A percentile compares a stretch with the other conserved stretches of the same genome.
Conservation (phyloP, 2,329 filamentous ascomycete species). For the Microcyclosporella mali region DNA sequence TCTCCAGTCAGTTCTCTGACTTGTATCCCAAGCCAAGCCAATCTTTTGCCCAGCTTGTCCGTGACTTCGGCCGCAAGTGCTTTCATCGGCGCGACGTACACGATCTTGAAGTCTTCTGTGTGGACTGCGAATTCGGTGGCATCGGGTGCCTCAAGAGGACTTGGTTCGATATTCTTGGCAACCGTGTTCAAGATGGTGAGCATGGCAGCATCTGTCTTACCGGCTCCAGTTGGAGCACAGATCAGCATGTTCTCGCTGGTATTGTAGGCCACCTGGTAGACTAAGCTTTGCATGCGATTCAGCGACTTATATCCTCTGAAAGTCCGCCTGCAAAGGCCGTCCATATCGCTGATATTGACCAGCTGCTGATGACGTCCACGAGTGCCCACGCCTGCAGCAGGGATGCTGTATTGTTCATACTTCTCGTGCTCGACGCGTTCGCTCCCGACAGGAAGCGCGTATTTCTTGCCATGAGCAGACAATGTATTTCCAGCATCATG, state of each 20-base stretch:
- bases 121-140: slow-evolving; percentile 77
- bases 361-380: slow-evolving; percentile 68
- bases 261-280: slow-evolving; percentile 91
- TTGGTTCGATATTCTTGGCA: slow-evolving; percentile 75
- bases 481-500: slow-evolving; percentile 82
- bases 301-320: slow-evolving; percentile 90
- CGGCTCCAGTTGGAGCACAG: slow-evolving; percentile 86
- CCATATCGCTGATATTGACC: slow-evolving; percentile 72
- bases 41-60: slow-evolving; percentile 81
- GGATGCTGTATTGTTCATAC: slow-evolving; percentile 86
- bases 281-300: slow-evolving; percentile 96
- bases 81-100: slow-evolving; percentile 99
- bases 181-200: slow-evolving; percentile 88
- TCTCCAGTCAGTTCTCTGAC: slow-evolving; percentile 94
- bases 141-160: slow-evolving; percentile 65
- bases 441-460: slow-evolving; percentile 71
- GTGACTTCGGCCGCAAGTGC: slow-evolving; percentile 94
- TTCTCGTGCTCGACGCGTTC: slow-evolving; percentile 62
- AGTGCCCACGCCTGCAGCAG: slow-evolving; percentile 71
- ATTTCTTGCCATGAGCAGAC: slow-evolving; percentile 72
- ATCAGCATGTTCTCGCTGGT: slow-evolving; percentile 98
- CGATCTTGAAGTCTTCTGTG: slow-evolving; percentile 89
- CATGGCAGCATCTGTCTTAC: slow-evolving; percentile 98
- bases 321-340: slow-evolving; percentile 81
- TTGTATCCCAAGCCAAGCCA: slow-evolving; percentile 88